Conservation (phyloP, 176 grass and related monocot genomes). For the Bromus sterilis region DNA sequence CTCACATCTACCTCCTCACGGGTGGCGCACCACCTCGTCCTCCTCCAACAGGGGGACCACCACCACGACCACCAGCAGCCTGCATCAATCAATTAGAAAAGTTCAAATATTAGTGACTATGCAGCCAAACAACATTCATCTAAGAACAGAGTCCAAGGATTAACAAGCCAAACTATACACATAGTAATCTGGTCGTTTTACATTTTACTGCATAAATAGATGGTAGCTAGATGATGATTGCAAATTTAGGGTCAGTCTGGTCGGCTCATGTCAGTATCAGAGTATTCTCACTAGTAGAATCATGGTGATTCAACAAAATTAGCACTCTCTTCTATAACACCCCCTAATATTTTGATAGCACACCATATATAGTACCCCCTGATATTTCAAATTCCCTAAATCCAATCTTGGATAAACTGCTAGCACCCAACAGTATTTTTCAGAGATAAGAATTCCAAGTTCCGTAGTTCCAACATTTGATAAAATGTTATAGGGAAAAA, state of each 20-base stretch:
- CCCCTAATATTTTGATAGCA: no score
- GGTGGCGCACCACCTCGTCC: slow-evolving; percentile 22
- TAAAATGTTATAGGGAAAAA: neutral
- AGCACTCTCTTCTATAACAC: no score
- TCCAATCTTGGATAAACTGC: neutral
- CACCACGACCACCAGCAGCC: slow-evolving; percentile 35
- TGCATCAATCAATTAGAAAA: neutral
- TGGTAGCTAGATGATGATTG: no score
- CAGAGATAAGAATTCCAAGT: neutral
- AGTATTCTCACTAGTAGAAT: no score
- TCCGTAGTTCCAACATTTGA: neutral
- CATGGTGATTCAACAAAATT: no score
- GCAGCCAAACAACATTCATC: neutral
- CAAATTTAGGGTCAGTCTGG: neutral
- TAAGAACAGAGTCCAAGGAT: no score
- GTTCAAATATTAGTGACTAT: neutral
- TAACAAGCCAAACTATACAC: no score
- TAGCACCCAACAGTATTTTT: neutral
- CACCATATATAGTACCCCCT: no score
- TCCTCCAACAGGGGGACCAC: slow-evolving; percentile 24
- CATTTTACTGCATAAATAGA: no score
- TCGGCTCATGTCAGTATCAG: no score
- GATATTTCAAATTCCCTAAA: neutral
- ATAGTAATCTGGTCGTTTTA: no score
- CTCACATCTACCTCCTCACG: slow-evolving; percentile 32